Percentiles rank a stretch among this genome's conserved stretches.
Conservation (phyloP, 1,139 yeast genomes). For the Pichia cactophila region DNA sequence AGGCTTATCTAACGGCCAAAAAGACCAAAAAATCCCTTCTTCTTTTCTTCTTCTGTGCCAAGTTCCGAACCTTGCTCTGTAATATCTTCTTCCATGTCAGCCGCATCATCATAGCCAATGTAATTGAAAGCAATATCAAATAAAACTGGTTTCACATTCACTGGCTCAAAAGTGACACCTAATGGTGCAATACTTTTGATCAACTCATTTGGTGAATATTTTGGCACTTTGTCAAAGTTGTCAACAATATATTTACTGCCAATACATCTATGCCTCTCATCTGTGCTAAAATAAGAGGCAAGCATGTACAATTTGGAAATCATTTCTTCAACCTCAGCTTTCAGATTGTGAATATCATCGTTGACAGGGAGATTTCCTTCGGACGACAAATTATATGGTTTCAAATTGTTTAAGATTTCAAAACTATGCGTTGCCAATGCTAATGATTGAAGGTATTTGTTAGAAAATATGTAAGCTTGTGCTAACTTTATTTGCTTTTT, state of each 20-base stretch:
- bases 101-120: constrained; percentile 38
- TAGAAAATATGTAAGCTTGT: constrained; percentile 39
- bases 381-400: constrained; percentile 8
- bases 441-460: constrained; percentile 46
- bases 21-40: constrained; percentile 43
- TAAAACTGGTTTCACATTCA: constrained; percentile 76
- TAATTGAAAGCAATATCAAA: constrained; percentile 87
- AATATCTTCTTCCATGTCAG: not conserved
- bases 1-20: constrained; percentile 32
- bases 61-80: constrained; percentile 1
- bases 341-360: constrained; percentile 30
- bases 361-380: constrained; percentile 31
- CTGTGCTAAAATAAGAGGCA: constrained; percentile 37
- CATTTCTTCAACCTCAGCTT: constrained; percentile 26
- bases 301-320: constrained; percentile 41
- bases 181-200: constrained; percentile 42
- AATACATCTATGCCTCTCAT: constrained; percentile 2
- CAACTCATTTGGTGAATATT: constrained; percentile 30
- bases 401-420: constrained; percentile 30
- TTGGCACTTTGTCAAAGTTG: constrained; percentile 39
- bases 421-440: constrained; percentile 33
- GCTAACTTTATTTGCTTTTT: constrained; percentile 42
- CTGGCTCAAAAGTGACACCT: constrained; percentile 38
- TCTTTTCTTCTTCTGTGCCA: constrained; percentile 14
- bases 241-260: constrained; percentile 35